A percentile compares a stretch with the other conserved stretches of the same genome.
phyloP scores from a whole-genome alignment of 257 asterid species.

The Penstemon newberryi region DNA sequence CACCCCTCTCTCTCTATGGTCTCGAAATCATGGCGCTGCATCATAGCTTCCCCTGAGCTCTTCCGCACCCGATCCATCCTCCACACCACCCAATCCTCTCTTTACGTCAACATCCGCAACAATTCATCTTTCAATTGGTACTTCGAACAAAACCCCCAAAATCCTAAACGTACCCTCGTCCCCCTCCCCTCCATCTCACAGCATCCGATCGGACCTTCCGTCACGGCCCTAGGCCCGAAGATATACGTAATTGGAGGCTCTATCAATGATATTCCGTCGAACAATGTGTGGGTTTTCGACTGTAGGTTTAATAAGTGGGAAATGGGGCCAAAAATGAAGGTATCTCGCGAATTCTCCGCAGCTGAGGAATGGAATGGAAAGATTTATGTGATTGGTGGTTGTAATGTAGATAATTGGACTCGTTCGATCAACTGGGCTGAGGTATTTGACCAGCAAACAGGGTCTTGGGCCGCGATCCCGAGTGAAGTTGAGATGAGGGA shows the following conservation, averaged over 20 bases:
- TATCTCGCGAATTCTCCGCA: conserved; percentile 73
- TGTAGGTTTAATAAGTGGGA: conserved; percentile 75
- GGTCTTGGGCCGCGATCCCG: conserved; percentile 56
- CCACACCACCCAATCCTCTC: conserved; percentile 50
- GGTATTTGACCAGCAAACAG: conserved; percentile 57
- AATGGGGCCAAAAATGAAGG: conserved; percentile 67
- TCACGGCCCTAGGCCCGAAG: conserved; percentile 53
- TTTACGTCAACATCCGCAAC: conserved; percentile 60
- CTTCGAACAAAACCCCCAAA: conserved; percentile 35
- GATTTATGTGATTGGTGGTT: conserved; percentile 86
- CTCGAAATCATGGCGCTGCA: conserved; percentile 72
- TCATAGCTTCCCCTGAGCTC: conserved; percentile 50
- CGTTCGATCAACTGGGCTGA: conserved; percentile 86
- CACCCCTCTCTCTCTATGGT: conserved; percentile 66
- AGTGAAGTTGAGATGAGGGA: conserved; percentile 77
- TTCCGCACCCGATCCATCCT: conserved; percentile 64
- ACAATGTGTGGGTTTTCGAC: conserved; percentile 66
- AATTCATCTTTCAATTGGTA: conserved; percentile 66
- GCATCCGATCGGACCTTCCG: conserved; percentile 66
- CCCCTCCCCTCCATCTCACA: conserved; percentile 61
- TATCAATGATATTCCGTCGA: conserved; percentile 55
- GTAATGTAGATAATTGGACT: conserved; percentile 75
- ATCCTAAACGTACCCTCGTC: conserved; percentile 29
- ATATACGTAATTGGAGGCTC: conserved; percentile 85
- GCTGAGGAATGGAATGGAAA: conserved; percentile 63